Evolutionary conservation across 495 filamentous ascomycete species (phyloP).

Genomic region (Echria macrotheca): DNA sequence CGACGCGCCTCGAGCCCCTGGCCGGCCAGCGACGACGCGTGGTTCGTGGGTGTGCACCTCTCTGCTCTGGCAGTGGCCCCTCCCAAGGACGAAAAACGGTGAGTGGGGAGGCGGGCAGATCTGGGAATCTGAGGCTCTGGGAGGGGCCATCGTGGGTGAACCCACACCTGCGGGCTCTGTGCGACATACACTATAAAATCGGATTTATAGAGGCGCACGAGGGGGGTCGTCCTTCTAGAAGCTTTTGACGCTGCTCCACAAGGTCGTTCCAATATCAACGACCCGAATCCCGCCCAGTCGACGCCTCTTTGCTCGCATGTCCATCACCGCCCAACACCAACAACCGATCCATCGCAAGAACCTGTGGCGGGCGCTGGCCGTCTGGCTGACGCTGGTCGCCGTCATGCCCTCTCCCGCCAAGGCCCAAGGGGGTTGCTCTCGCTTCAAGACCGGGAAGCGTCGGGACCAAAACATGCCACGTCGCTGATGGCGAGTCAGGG

Average conservation of each 20-base stretch:
- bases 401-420: neutral
- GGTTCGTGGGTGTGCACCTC: no score
- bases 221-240: slow-evolving; percentile 31
- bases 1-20: no score
- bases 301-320: neutral
- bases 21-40: no score
- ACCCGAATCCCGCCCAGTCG: slow-evolving; percentile 3
- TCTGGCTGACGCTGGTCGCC: no score
- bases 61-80: slow-evolving; percentile 21
- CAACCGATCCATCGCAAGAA: no score
- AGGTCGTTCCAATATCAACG: slow-evolving; percentile 12
- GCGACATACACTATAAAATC: slow-evolving; percentile 31
- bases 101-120: slow-evolving; percentile 29
- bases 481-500: slow-evolving; percentile 27
- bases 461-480: slow-evolving; percentile 25
- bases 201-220: slow-evolving; percentile 28
- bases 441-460: slow-evolving; percentile 4
- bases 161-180: slow-evolving; percentile 37
- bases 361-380: no score
- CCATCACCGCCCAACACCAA: slow-evolving; percentile 1
- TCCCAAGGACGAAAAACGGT: slow-evolving; percentile 11
- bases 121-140: slow-evolving; percentile 35
- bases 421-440: neutral
- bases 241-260: slow-evolving; percentile 19
- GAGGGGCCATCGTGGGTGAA: slow-evolving; percentile 35